phyloP scores from a whole-genome alignment of 352 stramenopile genomes.

The Bremia lactucae region DNA sequence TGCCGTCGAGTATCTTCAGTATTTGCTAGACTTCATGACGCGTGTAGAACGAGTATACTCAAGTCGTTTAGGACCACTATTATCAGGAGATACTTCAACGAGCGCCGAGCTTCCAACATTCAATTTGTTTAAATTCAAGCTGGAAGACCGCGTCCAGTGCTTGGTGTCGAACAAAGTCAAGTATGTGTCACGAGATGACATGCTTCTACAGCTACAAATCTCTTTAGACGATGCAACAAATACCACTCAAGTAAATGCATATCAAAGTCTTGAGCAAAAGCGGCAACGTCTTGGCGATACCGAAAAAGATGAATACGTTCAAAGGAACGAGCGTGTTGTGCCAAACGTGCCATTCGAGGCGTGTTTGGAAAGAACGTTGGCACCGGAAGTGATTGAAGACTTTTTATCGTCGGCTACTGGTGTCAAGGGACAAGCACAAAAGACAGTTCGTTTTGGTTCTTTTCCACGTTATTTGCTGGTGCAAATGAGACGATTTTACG shows the following conservation, averaged over 20 bases:
- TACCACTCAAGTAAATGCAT: conserved; percentile 72
- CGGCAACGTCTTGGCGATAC: conserved; percentile 74
- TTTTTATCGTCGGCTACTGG: conserved; percentile 70
- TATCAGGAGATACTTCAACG: conserved; percentile 22
- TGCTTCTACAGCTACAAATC: conserved; percentile 79
- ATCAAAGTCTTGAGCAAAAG: conserved; percentile 80
- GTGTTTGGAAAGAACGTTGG: conserved; percentile 89
- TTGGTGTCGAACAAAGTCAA: conserved; percentile 75
- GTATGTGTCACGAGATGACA: conserved; percentile 76
- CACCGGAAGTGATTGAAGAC: conserved; percentile 88
- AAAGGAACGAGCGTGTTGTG: conserved; percentile 67
- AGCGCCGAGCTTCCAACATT: conserved; percentile 49
- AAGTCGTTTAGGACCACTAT: conserved; percentile 36
- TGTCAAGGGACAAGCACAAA: conserved; percentile 68
- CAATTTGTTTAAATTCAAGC: conserved; percentile 89
- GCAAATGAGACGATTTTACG: conserved; percentile 94
- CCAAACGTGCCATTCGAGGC: conserved; percentile 90
- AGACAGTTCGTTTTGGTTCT: conserved; percentile 83
- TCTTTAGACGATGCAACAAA: conserved; percentile 82
- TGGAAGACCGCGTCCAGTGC: conserved; percentile 78
- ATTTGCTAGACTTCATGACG: conserved; percentile 91
- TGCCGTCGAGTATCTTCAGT: conserved; percentile 94
- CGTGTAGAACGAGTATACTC: conserved; percentile 59
- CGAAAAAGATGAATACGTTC: conserved; percentile 18
- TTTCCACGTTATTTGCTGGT: conserved; percentile 96